phyloP scores from a whole-genome alignment of 2,329 filamentous ascomycete genomes.

The Claviceps sp. region DNA sequence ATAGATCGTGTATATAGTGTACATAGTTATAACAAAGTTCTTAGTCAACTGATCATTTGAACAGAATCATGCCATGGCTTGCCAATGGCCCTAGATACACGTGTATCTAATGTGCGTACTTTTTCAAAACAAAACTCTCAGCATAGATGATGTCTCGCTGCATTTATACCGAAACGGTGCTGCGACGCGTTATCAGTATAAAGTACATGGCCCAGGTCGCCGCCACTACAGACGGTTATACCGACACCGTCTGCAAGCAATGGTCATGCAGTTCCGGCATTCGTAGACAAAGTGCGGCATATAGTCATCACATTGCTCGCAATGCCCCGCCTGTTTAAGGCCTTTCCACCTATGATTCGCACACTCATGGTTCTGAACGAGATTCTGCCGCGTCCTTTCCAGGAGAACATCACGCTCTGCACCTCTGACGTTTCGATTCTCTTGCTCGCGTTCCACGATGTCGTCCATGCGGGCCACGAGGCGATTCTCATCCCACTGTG shows the following conservation, averaged over 20 bases:
- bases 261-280: constrained; percentile 29
- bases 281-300: constrained; percentile 31
- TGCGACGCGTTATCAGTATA: no score
- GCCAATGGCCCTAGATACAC: no score
- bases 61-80: no score
- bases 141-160: no score
- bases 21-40: no score
- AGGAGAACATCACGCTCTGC: neutral
- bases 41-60: no score
- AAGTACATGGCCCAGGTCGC: neutral
- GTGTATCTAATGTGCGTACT: no score
- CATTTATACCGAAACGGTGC: no score
- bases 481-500: constrained; percentile 22
- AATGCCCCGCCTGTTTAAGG: neutral
- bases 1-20: no score
- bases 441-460: constrained; percentile 1
- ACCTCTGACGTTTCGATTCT: neutral
- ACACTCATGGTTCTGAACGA: constrained; percentile 4
- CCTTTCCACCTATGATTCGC: neutral
- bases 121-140: no score
- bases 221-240: neutral
- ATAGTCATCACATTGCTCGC: constrained; percentile 5
- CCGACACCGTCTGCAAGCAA: constrained; percentile 30
- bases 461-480: neutral
- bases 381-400: neutral